Conservation (phyloP, 2,329 filamentous ascomycete species). For the Aspergillus thermomutatus region DNA sequence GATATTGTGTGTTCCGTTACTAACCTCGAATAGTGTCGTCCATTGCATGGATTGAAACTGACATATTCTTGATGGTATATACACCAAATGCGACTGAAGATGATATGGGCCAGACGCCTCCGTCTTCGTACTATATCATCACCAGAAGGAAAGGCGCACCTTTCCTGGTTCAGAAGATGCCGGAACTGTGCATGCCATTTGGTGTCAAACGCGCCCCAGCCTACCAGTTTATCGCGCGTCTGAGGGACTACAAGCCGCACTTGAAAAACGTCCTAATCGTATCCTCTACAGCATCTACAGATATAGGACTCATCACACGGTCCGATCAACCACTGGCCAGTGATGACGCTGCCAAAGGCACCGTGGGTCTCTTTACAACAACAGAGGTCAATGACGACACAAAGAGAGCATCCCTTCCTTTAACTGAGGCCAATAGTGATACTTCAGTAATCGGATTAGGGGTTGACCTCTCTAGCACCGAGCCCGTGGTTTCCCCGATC, state of each 20-base stretch:
- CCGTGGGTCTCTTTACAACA: constrained; percentile 65
- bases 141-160: constrained; percentile 59
- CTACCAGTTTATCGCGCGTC: constrained; percentile 72
- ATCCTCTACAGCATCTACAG: constrained; percentile 73
- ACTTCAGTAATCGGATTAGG: constrained; percentile 75
- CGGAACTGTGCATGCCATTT: constrained; percentile 71
- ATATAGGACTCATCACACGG: constrained; percentile 74
- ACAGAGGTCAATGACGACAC: constrained; percentile 59
- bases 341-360: constrained; percentile 56
- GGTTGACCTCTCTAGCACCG: constrained; percentile 78
- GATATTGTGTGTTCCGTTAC: neutral
- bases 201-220: constrained; percentile 63
- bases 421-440: constrained; percentile 63
- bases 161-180: constrained; percentile 71
- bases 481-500: constrained; percentile 75
- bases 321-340: constrained; percentile 65
- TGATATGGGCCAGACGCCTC: constrained; percentile 51
- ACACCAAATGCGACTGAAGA: constrained; percentile 58
- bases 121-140: constrained; percentile 76
- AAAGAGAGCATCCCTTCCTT: constrained; percentile 76
- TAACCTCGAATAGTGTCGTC: constrained; percentile 59
- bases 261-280: constrained; percentile 79
- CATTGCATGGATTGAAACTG: constrained; percentile 82
- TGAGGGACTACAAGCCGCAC: constrained; percentile 76
- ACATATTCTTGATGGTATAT: constrained; percentile 78